phyloP scores from a whole-genome alignment of 164 flowering plant genomes.

The Stephania japonica region DNA sequence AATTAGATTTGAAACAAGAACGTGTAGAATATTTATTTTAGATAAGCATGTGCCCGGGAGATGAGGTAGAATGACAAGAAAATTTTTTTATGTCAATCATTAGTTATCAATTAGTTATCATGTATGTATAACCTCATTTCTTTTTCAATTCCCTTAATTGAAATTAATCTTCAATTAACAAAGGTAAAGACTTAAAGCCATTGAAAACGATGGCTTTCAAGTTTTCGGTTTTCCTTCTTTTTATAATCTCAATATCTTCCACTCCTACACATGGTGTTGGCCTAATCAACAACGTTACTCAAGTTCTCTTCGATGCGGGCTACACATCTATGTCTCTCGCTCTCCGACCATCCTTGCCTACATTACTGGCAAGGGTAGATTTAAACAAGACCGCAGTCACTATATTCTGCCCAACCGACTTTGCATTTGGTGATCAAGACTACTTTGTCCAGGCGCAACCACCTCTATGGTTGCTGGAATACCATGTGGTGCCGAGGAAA shows the following conservation, averaged over 20 bases:
- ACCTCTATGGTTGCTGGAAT: not conserved
- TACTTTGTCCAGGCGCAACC: not conserved
- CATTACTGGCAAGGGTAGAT: not conserved
- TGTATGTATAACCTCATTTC: no score
- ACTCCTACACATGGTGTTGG: not conserved
- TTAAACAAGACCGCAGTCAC: not conserved
- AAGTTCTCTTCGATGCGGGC: not conserved
- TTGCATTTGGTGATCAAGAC: not conserved
- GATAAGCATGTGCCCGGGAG: no score
- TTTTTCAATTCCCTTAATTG: no score
- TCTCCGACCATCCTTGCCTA: not conserved
- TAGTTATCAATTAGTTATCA: no score
- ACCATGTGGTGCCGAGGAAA: constrained; percentile 1
- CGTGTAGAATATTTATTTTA: no score
- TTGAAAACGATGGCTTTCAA: not conserved
- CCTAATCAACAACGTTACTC: not conserved
- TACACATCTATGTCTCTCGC: constrained; percentile 3
- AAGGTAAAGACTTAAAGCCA: no score
- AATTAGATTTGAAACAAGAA: no score
- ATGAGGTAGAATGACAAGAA: no score
- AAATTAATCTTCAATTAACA: no score
- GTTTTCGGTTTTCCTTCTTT: not conserved
- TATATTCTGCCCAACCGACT: not conserved
- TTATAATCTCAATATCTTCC: not conserved
- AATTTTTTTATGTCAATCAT: no score